Evolutionary conservation across 2,329 filamentous ascomycete genomes (phyloP), one percentile per base, ranked within the genome.

Genomic region (Polytolypa hystricis): DNA sequence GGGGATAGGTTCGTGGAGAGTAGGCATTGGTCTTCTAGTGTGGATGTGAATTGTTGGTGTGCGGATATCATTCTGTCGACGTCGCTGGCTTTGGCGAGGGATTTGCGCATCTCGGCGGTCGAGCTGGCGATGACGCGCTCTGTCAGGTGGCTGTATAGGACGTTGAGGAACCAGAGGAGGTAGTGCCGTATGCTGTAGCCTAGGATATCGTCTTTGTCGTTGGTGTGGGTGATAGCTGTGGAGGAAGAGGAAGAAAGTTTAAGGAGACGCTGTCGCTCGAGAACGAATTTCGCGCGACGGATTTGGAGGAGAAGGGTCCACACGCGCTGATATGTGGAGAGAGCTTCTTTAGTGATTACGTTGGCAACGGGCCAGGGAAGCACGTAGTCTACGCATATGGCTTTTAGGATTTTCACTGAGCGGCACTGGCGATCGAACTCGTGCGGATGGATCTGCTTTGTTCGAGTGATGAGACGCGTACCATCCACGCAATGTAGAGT

Each of bases 221-320:
- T 59, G 40, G 64, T 61, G 9, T 64, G 58, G 14, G 37, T 23
- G 8, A 15, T 66, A 48, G 70, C 55, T 19, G 66, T 65, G 32
- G 68, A 62, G 16, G 35, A 20, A 19, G 66, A 65, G 32, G 68
- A 62, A 16, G 35, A 20, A 30, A 46, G 46, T 41, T 56, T 54
- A 25, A 56, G 51, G 26, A 66, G 43, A 37, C 63, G 51, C 45
- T 61, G 53, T 41, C 69, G 70, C 17, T 78, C 74, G 2, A 95
- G 66, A 1, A 80, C 61, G 43, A 78, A 72, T 35, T 74, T 73
- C 3, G 83, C 80, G 31, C 85, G 73, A 35, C 79, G 78, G 17
- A 84, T 65, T 54, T 95, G 87, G 19, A 93, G 68, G 1, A 93
- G 68, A 6, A 94, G 71, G 0, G 75, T 79, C 47, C 84, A 85